Conservation (phyloP, 495 filamentous ascomycete species). For the Penicillium pulvis region DNA sequence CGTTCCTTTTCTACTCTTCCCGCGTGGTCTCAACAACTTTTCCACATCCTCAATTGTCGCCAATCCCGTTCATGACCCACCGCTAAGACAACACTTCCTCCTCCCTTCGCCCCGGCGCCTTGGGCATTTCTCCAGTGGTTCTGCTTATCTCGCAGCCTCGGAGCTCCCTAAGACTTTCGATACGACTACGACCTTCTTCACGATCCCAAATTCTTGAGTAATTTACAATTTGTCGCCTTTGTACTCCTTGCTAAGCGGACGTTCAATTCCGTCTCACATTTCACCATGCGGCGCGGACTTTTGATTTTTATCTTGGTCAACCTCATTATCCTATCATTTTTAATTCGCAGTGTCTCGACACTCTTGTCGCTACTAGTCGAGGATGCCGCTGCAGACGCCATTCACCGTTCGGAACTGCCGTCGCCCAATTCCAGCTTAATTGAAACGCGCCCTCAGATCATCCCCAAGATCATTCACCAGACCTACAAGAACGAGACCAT, state of each 20-base stretch:
- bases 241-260: not conserved
- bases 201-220: not conserved
- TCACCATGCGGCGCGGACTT: conserved; percentile 64
- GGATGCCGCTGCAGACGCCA: conserved; percentile 65
- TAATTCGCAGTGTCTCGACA: conserved; percentile 65
- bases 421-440: conserved; percentile 63
- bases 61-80: not conserved
- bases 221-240: not conserved
- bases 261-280: not conserved
- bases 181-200: not conserved
- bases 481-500: conserved; percentile 80
- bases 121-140: not conserved
- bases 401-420: conserved; percentile 63
- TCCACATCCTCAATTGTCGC: not conserved
- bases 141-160: not conserved
- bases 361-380: conserved; percentile 66
- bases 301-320: conserved; percentile 65
- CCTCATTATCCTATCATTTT: conserved; percentile 56
- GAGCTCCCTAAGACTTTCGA: not conserved
- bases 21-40: conserved; percentile 5
- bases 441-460: conserved; percentile 62
- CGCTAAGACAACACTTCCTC: not conserved
- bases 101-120: not conserved
- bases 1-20: not conserved
- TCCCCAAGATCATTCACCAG: conserved; percentile 91